Evolutionary conservation across 129 eudicot genomes (phyloP), one percentile per base, ranked within the genome.

Genomic region (Tanacetum coccineum): DNA sequence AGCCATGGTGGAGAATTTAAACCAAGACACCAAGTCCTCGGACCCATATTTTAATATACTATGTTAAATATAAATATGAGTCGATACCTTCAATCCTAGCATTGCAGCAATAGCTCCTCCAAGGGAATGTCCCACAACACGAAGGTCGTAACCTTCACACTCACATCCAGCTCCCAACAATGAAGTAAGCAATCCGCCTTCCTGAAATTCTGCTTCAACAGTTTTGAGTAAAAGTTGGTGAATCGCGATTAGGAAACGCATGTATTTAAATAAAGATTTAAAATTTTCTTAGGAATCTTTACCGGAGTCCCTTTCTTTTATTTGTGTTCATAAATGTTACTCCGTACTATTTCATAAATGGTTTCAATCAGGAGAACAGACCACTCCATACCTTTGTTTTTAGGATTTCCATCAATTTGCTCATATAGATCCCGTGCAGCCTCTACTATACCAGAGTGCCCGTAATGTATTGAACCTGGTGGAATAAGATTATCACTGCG

Each of bases 111-210:
- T 87, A 61, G 95, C 78, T 69, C 90, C 95, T 55, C 90, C 95
- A 81, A 87, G 95, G 68, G 95, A 87, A 67, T 87, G 95, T 13
- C 95, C 95, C 64, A 84, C 95, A 18, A 87, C 54, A 26, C 83
- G 85, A 61, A 87, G 70, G 65, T 66, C 65, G 26, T 87, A 87
- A 15, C 90, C 85, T 21, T 87, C 87, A 72, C 95, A 84, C 68
- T 84, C 95, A 50, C 87, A 77, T 67, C 90, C 95, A 63, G 76
- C 66, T 74, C 87, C 90, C 49, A 87, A 36, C 59, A 87, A 70
- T 3, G 90, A 84, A n/a, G 90, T 76, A 69, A 84, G 90, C 64
- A 81, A 74, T 53, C 95, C 90, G 13, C 86, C 83, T 15, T 68
- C 51, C 58, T 68, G 75, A 18, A 68, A 76, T 60, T 68, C 75